Evolutionary conservation across 371 early-diverging fungal species (phyloP).

Genomic region (Actinomucor elegans): DNA sequence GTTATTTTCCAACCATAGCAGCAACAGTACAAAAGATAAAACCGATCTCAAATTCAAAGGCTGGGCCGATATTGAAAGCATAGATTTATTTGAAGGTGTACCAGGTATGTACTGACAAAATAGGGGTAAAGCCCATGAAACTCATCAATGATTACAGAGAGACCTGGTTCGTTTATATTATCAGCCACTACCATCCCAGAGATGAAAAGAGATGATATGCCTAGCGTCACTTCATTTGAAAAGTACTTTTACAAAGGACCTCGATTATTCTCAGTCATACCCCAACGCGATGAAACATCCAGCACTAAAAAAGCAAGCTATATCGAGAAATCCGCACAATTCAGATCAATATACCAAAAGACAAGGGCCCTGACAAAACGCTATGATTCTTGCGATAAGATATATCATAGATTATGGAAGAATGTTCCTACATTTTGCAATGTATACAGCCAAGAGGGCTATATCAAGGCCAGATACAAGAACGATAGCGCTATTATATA

Average conservation of each 20-base stretch:
- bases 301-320: slow-evolving; percentile 1
- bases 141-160: slow-evolving; percentile 10
- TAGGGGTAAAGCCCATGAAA: too few species aligned
- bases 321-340: slow-evolving; percentile 9
- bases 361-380: slow-evolving; percentile 29
- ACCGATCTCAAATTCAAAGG: slow-evolving; percentile 40
- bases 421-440: slow-evolving; percentile 18
- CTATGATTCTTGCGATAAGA: slow-evolving; percentile 20
- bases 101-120: slow-evolving; percentile 18
- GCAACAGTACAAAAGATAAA: not conserved
- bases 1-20: not conserved
- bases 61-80: slow-evolving; percentile 48
- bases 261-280: slow-evolving; percentile 26
- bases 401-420: slow-evolving; percentile 32
- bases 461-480: slow-evolving; percentile 30
- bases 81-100: slow-evolving; percentile 43
- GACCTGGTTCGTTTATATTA: slow-evolving; percentile 33
- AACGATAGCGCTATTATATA: slow-evolving; percentile 40
- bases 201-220: slow-evolving; percentile 5
- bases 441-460: slow-evolving; percentile 24
- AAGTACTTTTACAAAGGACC: slow-evolving; percentile 37
- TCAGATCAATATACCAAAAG: slow-evolving; percentile 21
- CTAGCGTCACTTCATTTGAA: slow-evolving; percentile 30
- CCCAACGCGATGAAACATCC: slow-evolving; percentile 1
- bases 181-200: slow-evolving; percentile 18